Conservation (phyloP, 495 filamentous ascomycete species). For the Annulohypoxylon nitens region DNA sequence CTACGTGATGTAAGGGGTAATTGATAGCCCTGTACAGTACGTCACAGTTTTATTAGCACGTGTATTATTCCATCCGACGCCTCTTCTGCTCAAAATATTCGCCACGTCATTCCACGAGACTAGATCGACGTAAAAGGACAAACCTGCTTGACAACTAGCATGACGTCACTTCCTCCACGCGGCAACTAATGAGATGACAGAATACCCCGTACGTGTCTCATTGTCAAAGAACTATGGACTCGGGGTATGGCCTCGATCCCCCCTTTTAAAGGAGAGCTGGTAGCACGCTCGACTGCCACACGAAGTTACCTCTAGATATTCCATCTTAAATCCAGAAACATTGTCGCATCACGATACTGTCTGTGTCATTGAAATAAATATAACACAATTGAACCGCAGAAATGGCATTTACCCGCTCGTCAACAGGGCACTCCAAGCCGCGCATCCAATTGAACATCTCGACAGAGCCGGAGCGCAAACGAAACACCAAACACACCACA, state of each 20-base stretch:
- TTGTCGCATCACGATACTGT: not conserved
- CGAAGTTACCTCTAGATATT: not conserved
- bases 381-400: not conserved
- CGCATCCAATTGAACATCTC: conserved; percentile 45
- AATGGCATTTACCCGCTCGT: conserved; percentile 54
- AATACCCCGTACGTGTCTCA: conserved; percentile 28
- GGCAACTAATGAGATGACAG: conserved; percentile 38
- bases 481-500: conserved; percentile 34
- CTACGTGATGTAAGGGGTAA: too few relatives aligned
- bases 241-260: not conserved
- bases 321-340: not conserved
- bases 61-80: too few relatives aligned
- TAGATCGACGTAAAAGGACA: conserved; percentile 18
- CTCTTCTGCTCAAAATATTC: conserved; percentile 3
- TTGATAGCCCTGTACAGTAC: too few relatives aligned
- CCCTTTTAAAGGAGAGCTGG: conserved; percentile 4
- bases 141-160: conserved; percentile 44
- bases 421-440: conserved; percentile 47
- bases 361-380: not conserved
- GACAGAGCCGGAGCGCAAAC: conserved; percentile 50
- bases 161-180: conserved; percentile 41
- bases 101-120: conserved; percentile 40
- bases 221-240: conserved; percentile 16
- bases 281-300: not conserved
- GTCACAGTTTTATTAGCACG: too few relatives aligned